Conservation (phyloP, 2,329 filamentous ascomycete genomes). For the Beauveria bassiana region DNA sequence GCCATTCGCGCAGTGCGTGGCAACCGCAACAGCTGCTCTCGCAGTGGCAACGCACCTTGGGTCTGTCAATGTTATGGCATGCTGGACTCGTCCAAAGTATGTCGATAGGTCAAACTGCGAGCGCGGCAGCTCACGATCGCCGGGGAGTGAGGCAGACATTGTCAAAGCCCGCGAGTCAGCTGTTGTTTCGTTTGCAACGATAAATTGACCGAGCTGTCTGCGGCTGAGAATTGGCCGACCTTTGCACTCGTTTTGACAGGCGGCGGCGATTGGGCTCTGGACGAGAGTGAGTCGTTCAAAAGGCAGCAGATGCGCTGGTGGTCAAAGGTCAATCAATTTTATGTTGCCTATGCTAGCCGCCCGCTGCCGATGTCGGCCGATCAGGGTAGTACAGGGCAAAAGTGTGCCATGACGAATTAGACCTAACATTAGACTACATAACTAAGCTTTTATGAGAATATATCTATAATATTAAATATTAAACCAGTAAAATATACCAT, state of each 20-base stretch:
- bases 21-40: background rate
- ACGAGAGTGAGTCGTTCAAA: too few relatives aligned
- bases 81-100: conserved; percentile 90
- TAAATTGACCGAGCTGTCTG: background rate
- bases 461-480: too few relatives aligned
- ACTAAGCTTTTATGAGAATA: too few relatives aligned
- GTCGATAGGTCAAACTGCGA: conserved; percentile 90
- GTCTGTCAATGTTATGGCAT: conserved; percentile 84
- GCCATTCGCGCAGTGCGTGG: background rate
- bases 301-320: background rate
- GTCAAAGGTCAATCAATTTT: background rate
- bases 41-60: conserved; percentile 65
- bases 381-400: background rate
- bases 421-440: too few relatives aligned
- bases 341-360: conserved; percentile 2
- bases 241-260: background rate
- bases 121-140: conserved; percentile 71
- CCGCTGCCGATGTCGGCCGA: conserved; percentile 10
- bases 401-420: too few relatives aligned
- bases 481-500: too few relatives aligned
- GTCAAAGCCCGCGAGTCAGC: conserved; percentile 10
- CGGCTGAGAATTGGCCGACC: background rate
- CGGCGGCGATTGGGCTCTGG: background rate
- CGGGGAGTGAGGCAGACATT: conserved; percentile 61
- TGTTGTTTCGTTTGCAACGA: background rate